Evolutionary conservation across 352 stramenopile species (phyloP), one percentile per base, ranked within the genome.

Genomic region (Phytophthora citricola): DNA sequence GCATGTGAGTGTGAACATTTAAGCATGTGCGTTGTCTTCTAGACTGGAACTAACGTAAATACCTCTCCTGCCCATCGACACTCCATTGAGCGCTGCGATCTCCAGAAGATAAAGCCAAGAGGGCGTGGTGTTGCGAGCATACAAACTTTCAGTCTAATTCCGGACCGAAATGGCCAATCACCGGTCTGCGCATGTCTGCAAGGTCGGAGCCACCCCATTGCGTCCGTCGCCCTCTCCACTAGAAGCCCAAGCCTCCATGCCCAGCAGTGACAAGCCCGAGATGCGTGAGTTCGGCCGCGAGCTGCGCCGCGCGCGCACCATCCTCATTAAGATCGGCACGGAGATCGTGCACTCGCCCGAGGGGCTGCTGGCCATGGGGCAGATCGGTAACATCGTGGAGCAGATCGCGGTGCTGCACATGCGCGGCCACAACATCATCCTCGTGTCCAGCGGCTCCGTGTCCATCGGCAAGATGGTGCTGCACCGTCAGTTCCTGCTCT

Each of bases 291-390:
- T 54, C 32, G 76, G 80, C 11, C 75, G 66, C 39, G 77, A 90
- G 41, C 63, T 91, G 38, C 75, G 80, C 52, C 80, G 81, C 54
- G 66, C 81, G 45, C 83, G 80, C 62, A 92, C 83, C 22, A 89
- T 95, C 64, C 76, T 95, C 36, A 78, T 95, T 59, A 95, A 95
- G 62, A 91, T 95, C 65, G 87, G 87, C 67, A 93, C 85, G 27
- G 87, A 95, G 71, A 92, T 93, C 59, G 85, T 95, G 54, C 83
- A 92, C 73, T 93, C 85, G 45, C 66, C 78, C 20, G 81, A 93
- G 43, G 87, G 87, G 3, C 63, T 93, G 20, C 63, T 95, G 46
- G 80, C 87, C 47, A 90, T 95, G 76, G 87, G 87, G n/a, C 85
- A 93, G 62, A 95, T 93, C 61, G 87, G 87, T 27, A 83, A 81